Evolutionary conservation across 345 rosid genomes (phyloP).

Genomic region (Euphorbia pulcherrima): DNA sequence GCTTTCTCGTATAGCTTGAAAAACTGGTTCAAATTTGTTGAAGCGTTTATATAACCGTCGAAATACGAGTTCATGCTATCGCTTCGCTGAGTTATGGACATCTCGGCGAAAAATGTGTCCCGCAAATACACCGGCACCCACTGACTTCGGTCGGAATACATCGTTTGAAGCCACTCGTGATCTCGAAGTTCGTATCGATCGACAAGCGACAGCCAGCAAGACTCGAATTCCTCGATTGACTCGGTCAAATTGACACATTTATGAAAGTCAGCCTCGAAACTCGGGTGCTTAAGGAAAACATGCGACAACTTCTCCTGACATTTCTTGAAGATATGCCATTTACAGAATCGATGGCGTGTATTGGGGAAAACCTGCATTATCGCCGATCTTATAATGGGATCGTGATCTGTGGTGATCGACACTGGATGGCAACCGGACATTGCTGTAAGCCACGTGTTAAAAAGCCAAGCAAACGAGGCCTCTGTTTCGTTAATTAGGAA

Average conservation of each 20-base stretch:
- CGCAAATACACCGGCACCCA: constrained; percentile 62
- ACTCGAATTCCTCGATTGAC: constrained; percentile 50
- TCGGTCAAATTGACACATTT: constrained; percentile 50
- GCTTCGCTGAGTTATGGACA: constrained; percentile 49
- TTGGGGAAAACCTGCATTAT: constrained; percentile 49
- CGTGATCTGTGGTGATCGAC: constrained; percentile 59
- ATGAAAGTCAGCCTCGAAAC: constrained; percentile 47
- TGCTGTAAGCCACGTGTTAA: constrained; percentile 53
- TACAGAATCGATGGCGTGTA: constrained; percentile 57
- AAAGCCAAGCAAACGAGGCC: constrained; percentile 56
- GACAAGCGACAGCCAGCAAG: constrained; percentile 44
- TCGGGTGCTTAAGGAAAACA: constrained; percentile 40
- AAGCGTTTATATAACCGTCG: constrained; percentile 59
- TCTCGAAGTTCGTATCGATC: constrained; percentile 47
- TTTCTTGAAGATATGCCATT: constrained; percentile 53
- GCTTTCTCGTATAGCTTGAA: constrained; percentile 51
- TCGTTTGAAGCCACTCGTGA: constrained; percentile 59
- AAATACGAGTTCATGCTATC: constrained; percentile 61
- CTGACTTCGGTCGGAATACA: constrained; percentile 48
- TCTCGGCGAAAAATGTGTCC: constrained; percentile 59
- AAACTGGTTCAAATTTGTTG: constrained; percentile 46
- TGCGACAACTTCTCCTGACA: constrained; percentile 51
- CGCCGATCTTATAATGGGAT: constrained; percentile 48
- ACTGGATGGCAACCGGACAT: constrained; percentile 52
- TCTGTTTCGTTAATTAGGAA: constrained; percentile 52